Evolutionary conservation across 495 filamentous ascomycete genomes (phyloP).

Genomic region (Penicillium macrosclerotiorum): DNA sequence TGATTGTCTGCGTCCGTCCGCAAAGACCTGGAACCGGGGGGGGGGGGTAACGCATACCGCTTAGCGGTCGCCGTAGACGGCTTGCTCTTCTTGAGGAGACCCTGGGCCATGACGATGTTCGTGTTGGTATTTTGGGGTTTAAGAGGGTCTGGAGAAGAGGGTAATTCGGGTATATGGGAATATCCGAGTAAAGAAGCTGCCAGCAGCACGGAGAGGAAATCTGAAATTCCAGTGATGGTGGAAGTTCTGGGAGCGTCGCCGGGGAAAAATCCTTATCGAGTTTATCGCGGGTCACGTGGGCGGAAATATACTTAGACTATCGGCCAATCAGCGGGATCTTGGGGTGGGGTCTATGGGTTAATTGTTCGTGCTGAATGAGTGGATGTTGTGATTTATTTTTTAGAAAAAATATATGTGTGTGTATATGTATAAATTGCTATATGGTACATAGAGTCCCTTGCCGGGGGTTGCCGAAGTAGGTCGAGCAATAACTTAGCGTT

Average conservation of each 20-base stretch:
- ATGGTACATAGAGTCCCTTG: too few species aligned
- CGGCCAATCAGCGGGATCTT: slow-evolving; percentile 1
- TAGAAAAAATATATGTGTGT: too few species aligned
- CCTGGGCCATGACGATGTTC: slow-evolving; percentile 36
- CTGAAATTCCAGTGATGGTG: too few species aligned
- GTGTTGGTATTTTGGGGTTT: neutral
- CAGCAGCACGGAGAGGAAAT: slow-evolving; percentile 26
- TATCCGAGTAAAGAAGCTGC: slow-evolving; percentile 22
- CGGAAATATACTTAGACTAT: neutral
- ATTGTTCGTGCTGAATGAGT: too few species aligned
- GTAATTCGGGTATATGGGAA: neutral
- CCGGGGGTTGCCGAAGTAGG: too few species aligned
- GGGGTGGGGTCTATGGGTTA: too few species aligned
- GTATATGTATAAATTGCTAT: too few species aligned
- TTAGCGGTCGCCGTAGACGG: slow-evolving; percentile 22
- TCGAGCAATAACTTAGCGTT: too few species aligned
- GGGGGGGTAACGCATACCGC: slow-evolving; percentile 25
- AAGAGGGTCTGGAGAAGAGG: neutral
- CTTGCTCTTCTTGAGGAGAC: slow-evolving; percentile 38
- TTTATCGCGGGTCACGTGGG: slow-evolving; percentile 21
- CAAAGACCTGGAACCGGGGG: neutral
- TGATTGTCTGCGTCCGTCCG: neutral
- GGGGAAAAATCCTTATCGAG: slow-evolving; percentile 25
- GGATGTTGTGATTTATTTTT: too few species aligned
- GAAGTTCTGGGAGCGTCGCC: slow-evolving; percentile 3